Conservation (phyloP, 176 grass and related monocot genomes). For the Phyllostachys edulis region DNA sequence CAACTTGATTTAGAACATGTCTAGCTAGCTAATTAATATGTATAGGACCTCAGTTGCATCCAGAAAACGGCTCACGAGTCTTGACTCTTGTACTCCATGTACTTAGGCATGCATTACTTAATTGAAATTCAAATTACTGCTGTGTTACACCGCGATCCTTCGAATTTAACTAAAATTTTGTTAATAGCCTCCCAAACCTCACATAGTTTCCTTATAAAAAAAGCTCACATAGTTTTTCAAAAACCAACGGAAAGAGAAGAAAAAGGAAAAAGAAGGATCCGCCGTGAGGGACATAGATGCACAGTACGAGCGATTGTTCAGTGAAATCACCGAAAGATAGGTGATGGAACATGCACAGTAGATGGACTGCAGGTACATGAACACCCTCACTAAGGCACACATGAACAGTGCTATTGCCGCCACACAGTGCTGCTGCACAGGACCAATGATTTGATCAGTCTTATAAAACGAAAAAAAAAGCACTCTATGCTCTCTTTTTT, state of each 20-base stretch:
- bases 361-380: background rate
- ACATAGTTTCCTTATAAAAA: background rate
- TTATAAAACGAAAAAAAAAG: background rate
- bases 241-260: background rate
- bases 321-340: background rate
- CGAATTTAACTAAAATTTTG: background rate
- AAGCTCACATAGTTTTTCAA: background rate
- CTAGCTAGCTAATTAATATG: too few relatives aligned
- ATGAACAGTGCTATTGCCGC: background rate
- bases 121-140: background rate
- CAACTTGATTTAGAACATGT: too few relatives aligned
- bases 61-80: background rate
- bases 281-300: background rate
- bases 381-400: background rate
- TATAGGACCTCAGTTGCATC: too few relatives aligned
- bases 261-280: background rate
- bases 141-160: background rate
- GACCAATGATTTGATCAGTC: conserved; percentile 14
- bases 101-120: background rate
- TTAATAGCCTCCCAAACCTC: background rate
- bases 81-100: background rate
- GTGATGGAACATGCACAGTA: too few relatives aligned
- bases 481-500: background rate
- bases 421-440: background rate
- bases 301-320: background rate